Percentiles rank a stretch among this genome's conserved stretches.
Evolutionary conservation across 345 rosid species (phyloP).

Genomic region (Ricinus communis): DNA sequence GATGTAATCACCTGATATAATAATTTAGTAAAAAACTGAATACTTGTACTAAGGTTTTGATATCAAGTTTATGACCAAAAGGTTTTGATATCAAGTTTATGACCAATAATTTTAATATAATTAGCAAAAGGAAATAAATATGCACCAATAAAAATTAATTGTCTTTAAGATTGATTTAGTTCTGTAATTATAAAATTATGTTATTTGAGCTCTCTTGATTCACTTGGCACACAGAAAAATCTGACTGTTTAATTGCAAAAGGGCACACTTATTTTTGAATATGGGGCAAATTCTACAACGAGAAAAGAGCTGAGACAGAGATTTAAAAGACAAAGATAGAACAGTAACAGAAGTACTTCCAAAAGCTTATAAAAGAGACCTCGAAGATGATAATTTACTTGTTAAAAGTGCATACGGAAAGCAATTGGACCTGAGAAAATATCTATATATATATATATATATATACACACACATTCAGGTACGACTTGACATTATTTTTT

Average conservation of each 20-base stretch:
- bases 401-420: background rate
- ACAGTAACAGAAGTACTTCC: background rate
- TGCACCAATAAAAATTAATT: no score
- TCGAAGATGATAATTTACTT: conserved; percentile 5
- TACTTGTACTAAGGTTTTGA: no score
- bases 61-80: no score
- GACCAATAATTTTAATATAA: no score
- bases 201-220: no score
- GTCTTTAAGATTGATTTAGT: no score
- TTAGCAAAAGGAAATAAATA: no score
- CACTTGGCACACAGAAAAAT: no score
- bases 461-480: background rate
- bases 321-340: background rate
- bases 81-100: no score
- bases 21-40: no score
- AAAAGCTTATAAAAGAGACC: background rate
- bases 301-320: background rate
- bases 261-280: background rate
- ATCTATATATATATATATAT: background rate
- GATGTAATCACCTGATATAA: no score
- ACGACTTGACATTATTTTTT: background rate
- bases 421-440: background rate
- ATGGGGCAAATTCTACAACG: background rate
- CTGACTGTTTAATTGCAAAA: background rate
- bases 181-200: no score